Evolutionary conservation across 306 rosid species (phyloP).

Genomic region (Vachellia collinsii): DNA sequence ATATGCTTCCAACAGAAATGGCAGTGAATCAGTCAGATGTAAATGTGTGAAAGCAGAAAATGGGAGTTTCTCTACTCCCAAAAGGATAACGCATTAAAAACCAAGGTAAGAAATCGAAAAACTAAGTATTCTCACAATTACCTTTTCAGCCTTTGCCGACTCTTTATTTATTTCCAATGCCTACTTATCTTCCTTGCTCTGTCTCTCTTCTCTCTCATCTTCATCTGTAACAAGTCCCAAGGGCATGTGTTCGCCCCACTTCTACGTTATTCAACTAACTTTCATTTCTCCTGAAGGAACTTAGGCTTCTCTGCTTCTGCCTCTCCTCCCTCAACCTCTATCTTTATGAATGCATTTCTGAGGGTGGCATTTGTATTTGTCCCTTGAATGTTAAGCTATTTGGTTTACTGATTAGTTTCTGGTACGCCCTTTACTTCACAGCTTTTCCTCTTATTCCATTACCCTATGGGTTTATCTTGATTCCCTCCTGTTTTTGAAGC

Average conservation of each 20-base stretch:
- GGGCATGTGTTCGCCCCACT: conserved; percentile 56
- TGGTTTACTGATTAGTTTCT: conserved; percentile 6
- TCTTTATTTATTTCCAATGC: background rate
- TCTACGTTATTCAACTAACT: conserved; percentile 42
- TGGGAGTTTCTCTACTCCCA: background rate
- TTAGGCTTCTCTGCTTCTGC: conserved; percentile 36
- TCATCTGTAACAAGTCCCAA: conserved; percentile 46
- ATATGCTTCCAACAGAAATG: conserved; percentile 41
- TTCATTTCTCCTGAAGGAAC: conserved; percentile 30
- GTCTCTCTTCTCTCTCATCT: conserved; percentile 28
- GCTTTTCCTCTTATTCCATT: conserved; percentile 4
- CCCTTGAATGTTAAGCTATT: conserved; percentile 7
- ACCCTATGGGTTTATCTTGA: background rate
- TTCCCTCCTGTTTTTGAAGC: conserved; percentile 1
- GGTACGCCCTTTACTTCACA: conserved; percentile 9
- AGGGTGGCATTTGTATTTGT: conserved; percentile 3
- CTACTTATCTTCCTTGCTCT: conserved; percentile 8
- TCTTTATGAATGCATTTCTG: conserved; percentile 37
- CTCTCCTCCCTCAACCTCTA: background rate
- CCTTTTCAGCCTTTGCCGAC: background rate
- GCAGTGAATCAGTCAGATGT: conserved; percentile 22
- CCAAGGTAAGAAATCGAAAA: background rate
- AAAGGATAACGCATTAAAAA: background rate
- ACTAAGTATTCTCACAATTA: too few relatives aligned
- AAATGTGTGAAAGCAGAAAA: background rate